These are phyloP conservation scores for Sarocladium brachiariae DNA, from an alignment of 2,329 filamentous ascomycete species.

Conservation along the genomic window DNA sequence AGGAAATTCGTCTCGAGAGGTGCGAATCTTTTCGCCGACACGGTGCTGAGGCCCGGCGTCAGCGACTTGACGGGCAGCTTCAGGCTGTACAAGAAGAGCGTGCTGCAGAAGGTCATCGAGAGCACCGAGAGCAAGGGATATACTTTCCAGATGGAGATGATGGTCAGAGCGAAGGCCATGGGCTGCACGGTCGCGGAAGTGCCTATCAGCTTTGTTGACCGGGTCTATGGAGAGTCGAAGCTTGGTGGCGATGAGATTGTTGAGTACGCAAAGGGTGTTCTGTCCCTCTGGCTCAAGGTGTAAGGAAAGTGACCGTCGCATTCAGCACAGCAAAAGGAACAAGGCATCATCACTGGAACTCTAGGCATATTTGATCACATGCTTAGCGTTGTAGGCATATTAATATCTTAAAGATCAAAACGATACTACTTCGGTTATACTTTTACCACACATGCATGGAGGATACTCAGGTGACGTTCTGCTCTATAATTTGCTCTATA, in stretches of 20 bases:
- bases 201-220: slow-evolving; percentile 92
- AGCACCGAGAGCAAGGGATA: slow-evolving; percentile 95
- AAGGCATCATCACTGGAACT: neutral
- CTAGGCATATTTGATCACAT: no score
- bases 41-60: slow-evolving; percentile 84
- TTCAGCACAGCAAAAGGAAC: no score
- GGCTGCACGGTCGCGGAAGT: slow-evolving; percentile 91
- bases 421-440: no score
- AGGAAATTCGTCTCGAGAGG: slow-evolving; percentile 77
- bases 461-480: no score
- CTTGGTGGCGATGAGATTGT: slow-evolving; percentile 92
- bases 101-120: slow-evolving; percentile 82
- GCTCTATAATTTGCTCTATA: no score
- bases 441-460: no score
- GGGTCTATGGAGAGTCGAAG: slow-evolving; percentile 79
- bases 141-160: slow-evolving; percentile 99
- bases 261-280: slow-evolving; percentile 84
- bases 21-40: slow-evolving; percentile 94
- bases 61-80: slow-evolving; percentile 95
- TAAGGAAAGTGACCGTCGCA: no score
- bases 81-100: slow-evolving; percentile 84
- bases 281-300: slow-evolving; percentile 72
- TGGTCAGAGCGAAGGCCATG: slow-evolving; percentile 95
- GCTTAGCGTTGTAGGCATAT: neutral
- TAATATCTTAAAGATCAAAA: no score